These are phyloP conservation scores for Aspergillus floridensis DNA, from an alignment of 2,329 filamentous ascomycete genomes.

Conservation along the genomic window DNA sequence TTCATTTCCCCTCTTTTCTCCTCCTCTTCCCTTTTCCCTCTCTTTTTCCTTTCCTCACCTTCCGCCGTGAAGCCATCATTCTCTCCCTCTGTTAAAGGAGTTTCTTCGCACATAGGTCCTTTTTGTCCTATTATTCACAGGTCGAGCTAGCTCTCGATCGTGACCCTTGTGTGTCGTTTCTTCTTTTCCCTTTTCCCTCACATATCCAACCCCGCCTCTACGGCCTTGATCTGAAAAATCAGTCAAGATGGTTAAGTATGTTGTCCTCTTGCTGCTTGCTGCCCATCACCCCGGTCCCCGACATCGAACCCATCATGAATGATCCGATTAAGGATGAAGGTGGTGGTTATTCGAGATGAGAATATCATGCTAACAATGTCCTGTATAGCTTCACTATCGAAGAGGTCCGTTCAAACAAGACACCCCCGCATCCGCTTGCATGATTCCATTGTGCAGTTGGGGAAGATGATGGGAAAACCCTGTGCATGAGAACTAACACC, in stretches of 20 bases:
- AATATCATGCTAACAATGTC: slow-evolving; percentile 31
- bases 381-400: slow-evolving; percentile 89
- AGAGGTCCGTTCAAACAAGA: slow-evolving; percentile 56
- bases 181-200: slow-evolving; percentile 28
- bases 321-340: background rate
- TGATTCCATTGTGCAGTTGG: background rate
- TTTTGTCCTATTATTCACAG: slow-evolving; percentile 33
- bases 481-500: slow-evolving; percentile 10
- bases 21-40: slow-evolving; percentile 29
- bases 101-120: slow-evolving; percentile 34
- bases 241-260: slow-evolving; percentile 99
- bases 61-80: slow-evolving; percentile 28
- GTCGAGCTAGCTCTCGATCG: slow-evolving; percentile 47
- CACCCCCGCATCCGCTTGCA: background rate
- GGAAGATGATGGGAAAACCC: background rate
- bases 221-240: slow-evolving; percentile 50
- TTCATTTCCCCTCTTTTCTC: slow-evolving; percentile 22
- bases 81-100: slow-evolving; percentile 35
- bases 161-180: slow-evolving; percentile 40
- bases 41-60: slow-evolving; percentile 30
- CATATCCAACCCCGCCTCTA: slow-evolving; percentile 41
- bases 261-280: slow-evolving; percentile 34
- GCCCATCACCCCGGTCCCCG: background rate
- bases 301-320: background rate
- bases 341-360: slow-evolving; percentile 5